Conservation (phyloP, 306 rosid genomes). For the Inga leiocalycina region DNA sequence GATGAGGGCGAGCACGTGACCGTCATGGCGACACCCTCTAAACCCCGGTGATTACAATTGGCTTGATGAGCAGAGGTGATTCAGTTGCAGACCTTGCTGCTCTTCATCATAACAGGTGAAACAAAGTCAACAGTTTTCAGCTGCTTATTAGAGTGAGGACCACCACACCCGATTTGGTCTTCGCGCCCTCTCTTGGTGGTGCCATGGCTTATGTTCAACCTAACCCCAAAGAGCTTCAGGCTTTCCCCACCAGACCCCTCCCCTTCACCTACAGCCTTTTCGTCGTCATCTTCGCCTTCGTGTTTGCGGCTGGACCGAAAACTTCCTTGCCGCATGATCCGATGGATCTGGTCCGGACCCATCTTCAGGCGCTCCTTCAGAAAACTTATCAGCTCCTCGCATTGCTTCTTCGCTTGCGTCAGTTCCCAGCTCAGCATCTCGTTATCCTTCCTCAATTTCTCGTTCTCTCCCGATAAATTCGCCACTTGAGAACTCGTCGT, state of each 20-base stretch:
- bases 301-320: conserved; percentile 36
- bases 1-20: not conserved
- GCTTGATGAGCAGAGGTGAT: not conserved
- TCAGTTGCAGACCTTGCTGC: conserved; percentile 62
- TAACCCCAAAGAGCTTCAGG: conserved; percentile 92
- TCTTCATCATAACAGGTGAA: conserved; percentile 42
- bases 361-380: conserved; percentile 62
- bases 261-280: conserved; percentile 30
- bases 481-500: conserved; percentile 33
- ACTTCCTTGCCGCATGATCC: conserved; percentile 54
- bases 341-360: conserved; percentile 71
- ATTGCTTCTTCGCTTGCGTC: conserved; percentile 69
- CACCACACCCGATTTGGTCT: conserved; percentile 49
- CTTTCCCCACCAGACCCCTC: conserved; percentile 27
- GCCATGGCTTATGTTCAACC: conserved; percentile 44
- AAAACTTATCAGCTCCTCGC: conserved; percentile 67
- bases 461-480: conserved; percentile 69
- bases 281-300: not conserved
- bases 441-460: conserved; percentile 78
- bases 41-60: not conserved
- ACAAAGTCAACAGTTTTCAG: conserved; percentile 51
- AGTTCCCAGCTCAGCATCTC: conserved; percentile 66
- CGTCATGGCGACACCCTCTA: not conserved
- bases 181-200: conserved; percentile 44
- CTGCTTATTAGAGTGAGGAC: conserved; percentile 55